Base-by-base conservation (phyloP, 139 green algal genomes). In the Pycnococcus provasolii region DNA sequence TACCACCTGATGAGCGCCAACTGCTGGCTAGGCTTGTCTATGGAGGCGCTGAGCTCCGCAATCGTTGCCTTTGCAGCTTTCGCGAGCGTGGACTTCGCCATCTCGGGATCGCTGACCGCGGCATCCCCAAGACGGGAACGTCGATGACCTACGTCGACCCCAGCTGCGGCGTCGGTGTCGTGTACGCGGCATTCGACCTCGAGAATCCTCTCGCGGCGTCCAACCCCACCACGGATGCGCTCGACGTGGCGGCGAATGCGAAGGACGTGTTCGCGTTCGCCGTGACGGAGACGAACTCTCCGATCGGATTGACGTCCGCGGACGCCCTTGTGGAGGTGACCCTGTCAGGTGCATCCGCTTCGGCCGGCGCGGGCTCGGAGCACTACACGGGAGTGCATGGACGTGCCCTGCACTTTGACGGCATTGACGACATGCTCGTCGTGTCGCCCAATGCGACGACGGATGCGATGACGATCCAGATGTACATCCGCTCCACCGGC, bases 381-480 rank as follows among this genome's bases (percentile, higher is more conserved):
- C 50, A 55, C 50, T 55, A 55, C 50, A 55, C 11, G 11, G 50
- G 50, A 11, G 13, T 55, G 50, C 11, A 55, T 39, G 57, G 57
- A 8, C 26, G 13, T 26, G 57, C 57, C 13, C n/a, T 63, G 9
- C 9, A 42, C n/a, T 40, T 63, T 40, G 57, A 63, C 57, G 57
- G 57, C 57, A 11, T 42, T 8, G 57, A 63, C 26, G 50, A 55
- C 9, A 11, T 55, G 50, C 11, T 11, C 50, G 9, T 63, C n/a
- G 57, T 42, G 50, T 55, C 50, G 11, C 11, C 50, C 50, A 13
- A 11, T 55, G 11, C 50, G 11, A 11, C 13, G 50, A 55, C 50
- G 57, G 57, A 63, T n/a, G n/a, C n/a, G 57, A 42, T 63, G 9
- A 63, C 57, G 13, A 63, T 63, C 57, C 8, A 45, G 57, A 40